Base-by-base conservation (phyloP, 768 basidiomycete genomes). In the Chalciporus pseudorubinellus region DNA sequence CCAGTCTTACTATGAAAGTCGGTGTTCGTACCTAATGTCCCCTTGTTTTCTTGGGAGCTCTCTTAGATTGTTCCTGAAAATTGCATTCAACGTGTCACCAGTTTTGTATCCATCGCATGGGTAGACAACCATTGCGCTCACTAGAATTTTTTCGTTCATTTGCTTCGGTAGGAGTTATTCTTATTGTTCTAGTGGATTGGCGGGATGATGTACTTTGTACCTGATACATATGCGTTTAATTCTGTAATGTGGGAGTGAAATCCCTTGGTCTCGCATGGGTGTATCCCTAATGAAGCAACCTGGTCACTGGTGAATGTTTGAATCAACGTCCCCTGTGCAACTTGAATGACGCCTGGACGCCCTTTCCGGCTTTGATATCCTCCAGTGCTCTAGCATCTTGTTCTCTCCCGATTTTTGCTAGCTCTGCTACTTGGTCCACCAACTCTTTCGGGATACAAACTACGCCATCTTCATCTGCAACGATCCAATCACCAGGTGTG, bases 391-490 rank as follows among this genome's bases (percentile, higher is more conserved):
- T 74, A 19, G 73, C 83, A 66, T 97, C 95, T 13, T 87, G 70
- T 44, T 80, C 78, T 59, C 78, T 74, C 14, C 80, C 83, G 58
- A 77, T 77, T 24, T 61, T 56, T n/a, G 87, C 90, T 20, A 80
- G 48, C 36, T 80, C 74, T 5, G 83, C 58, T 1, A 91, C 90
- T 50, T 79, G 64, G 16, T 69, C 70, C 31, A 82, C 75, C 41
- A 84, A 56, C 3, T 68, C 72, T 29, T 65, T 69, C 2, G 91
- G 85, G 22, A 95, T 79, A 59, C 84, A 89, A 3, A 98, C 89
- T 1, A 95, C 90, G 2, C 95, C 93, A 64, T 97, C 89, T 50
- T 83, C 78, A 67, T 97, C 94, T 21, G 84, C 92, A n/a, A 94
- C 66, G 43, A 95, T 79, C 77, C 85, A 80, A 66, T 95, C 93